These are phyloP conservation scores for Pseudogymnoascus sp. DNA, from an alignment of 2,329 filamentous ascomycete genomes.

Conservation along the genomic window DNA sequence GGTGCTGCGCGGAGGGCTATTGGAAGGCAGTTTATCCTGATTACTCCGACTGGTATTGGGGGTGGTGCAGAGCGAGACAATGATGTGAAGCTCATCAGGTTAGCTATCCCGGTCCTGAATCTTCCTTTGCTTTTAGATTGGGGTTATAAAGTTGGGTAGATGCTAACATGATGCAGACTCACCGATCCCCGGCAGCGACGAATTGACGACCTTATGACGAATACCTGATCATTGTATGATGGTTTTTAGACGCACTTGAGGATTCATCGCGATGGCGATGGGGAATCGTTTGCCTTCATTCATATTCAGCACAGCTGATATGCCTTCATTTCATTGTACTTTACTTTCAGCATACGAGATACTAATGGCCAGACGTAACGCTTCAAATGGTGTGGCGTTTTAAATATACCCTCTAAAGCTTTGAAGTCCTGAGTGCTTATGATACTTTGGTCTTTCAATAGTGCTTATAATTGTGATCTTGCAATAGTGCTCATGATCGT, in stretches of 20 bases:
- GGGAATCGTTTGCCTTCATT: background rate
- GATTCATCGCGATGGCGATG: background rate
- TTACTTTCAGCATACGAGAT: background rate
- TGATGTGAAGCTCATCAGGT: constrained; percentile 75
- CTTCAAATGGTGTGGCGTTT: background rate
- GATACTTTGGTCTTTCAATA: too few relatives aligned
- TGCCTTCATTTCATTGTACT: background rate
- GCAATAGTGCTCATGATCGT: too few relatives aligned
- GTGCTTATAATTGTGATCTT: too few relatives aligned
- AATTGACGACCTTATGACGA: constrained; percentile 28
- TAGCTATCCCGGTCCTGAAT: constrained; percentile 22
- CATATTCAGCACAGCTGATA: background rate
- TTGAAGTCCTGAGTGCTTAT: background rate
- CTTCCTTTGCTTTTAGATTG: background rate
- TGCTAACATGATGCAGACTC: constrained; percentile 33
- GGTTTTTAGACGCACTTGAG: background rate
- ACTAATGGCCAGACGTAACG: background rate
- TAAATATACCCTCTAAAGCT: background rate
- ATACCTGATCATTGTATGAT: background rate
- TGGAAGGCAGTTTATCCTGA: constrained; percentile 91
- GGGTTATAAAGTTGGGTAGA: background rate
- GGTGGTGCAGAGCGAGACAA: constrained; percentile 48
- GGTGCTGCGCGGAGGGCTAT: constrained; percentile 74
- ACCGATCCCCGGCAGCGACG: constrained; percentile 50
- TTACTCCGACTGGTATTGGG: constrained; percentile 80